phyloP scores from a whole-genome alignment of 1,284 basidiomycete genomes.

The Cutaneotrichosporon cutaneum region DNA sequence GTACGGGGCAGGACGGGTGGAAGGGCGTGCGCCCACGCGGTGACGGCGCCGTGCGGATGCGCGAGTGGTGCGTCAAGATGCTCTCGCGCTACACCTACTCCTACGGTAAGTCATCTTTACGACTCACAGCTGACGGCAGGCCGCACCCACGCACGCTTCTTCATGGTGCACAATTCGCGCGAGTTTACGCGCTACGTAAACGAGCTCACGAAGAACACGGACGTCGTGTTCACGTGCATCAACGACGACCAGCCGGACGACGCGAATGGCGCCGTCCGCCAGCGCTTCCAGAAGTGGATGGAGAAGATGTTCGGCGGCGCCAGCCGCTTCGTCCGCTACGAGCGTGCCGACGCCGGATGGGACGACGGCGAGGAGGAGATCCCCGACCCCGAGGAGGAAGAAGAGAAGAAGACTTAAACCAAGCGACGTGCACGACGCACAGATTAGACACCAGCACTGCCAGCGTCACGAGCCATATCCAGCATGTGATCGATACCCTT shows the following conservation, averaged over 20 bases:
- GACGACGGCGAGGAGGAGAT: not conserved
- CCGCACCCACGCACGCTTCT: slow-evolving; percentile 32
- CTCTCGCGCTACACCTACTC: slow-evolving; percentile 44
- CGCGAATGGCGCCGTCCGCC: slow-evolving; percentile 1
- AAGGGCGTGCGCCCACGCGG: slow-evolving; percentile 16
- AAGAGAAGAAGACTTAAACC: not conserved
- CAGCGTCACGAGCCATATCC: slow-evolving; percentile 2
- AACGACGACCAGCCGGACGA: slow-evolving; percentile 46
- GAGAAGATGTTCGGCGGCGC: slow-evolving; percentile 26
- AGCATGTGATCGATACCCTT: slow-evolving; percentile 2
- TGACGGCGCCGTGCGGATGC: slow-evolving; percentile 32
- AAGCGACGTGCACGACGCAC: not conserved
- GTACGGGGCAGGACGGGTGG: slow-evolving; percentile 41
- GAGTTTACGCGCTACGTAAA: slow-evolving; percentile 26
- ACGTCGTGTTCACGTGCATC: slow-evolving; percentile 37
- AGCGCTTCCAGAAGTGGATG: slow-evolving; percentile 31
- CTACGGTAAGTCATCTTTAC: slow-evolving; percentile 27
- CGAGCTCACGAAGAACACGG: slow-evolving; percentile 15
- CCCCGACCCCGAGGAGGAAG: not conserved
- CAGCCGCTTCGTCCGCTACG: slow-evolving; percentile 25
- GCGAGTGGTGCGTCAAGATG: slow-evolving; percentile 42
- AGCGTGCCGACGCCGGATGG: slow-evolving; percentile 20
- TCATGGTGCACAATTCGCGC: slow-evolving; percentile 24
- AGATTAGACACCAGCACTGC: not conserved
- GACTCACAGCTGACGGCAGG: slow-evolving; percentile 7